Evolutionary conservation across 257 asterid genomes (phyloP), one percentile per base, ranked within the genome.

Genomic region (Jaltomata sinuosa): DNA sequence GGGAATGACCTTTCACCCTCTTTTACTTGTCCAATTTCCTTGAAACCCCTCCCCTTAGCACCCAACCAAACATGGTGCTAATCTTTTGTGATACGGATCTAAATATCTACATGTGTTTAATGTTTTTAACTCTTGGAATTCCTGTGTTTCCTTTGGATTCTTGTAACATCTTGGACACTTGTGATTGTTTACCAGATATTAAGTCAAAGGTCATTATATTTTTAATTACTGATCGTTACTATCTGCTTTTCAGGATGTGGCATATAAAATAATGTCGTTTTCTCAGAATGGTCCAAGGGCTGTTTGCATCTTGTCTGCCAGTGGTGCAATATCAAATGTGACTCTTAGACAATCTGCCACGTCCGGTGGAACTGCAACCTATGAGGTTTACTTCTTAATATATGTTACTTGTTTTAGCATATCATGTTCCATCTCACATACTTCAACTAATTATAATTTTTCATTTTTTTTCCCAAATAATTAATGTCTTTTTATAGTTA

Each of bases 231-330:
- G 10, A 77, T 29, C 62, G 36, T 77, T 49, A 9, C 14, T 18
- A 29, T 49, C 82, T 49, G 29, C 9, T 77, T 49, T 77, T 27
- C 82, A 77, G 82, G 82, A 77, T 29, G 82, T 77, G 62, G 62
- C 82, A 18, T 49, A 21, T 27, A 77, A 77, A 9, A 49, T 77
- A 27, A 77, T 77, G 82, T 77, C 62, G 36, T 77, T 77, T 77
- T 77, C 82, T 77, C 82, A 77, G 82, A 47, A 77, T 77, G 82
- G 82, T 29, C 82, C 82, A 18, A 77, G 82, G 82, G 62, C 45
- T 77, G 61, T 77, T 32, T 77, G 82, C 45, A 49, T 77, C 29
- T 27, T 77, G 40, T 77, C 82, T 49, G 82, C 82, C 62, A 77
- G 42, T 49, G 82, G 82, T 49, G 62, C 40, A 49, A 47, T 77